Evolutionary conservation across 73 alveolate species (phyloP).

Genomic region (Paraurostyla sp.): DNA sequence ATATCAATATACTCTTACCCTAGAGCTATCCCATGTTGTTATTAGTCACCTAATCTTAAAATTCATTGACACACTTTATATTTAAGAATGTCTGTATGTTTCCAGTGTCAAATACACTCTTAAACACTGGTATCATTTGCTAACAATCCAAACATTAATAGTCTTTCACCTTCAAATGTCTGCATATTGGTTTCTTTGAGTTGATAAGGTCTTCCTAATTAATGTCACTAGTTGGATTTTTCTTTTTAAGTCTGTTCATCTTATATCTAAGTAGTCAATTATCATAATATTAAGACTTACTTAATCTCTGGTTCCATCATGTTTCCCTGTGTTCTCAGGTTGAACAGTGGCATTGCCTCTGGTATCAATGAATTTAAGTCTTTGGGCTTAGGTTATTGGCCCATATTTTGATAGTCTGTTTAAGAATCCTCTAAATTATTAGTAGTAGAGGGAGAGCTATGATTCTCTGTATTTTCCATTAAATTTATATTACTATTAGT

Average conservation of each 20-base stretch:
- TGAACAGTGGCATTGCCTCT: constrained; percentile 35
- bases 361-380: constrained; percentile 11
- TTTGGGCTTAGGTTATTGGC: neutral
- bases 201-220: neutral
- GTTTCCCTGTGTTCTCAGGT: constrained; percentile 6
- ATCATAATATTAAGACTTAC: neutral
- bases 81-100: constrained; percentile 29
- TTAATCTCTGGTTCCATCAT: constrained; percentile 52
- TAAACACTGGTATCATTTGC: neutral
- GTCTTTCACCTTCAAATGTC: constrained; percentile 26
- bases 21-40: constrained; percentile 28
- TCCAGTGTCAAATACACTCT: constrained; percentile 59
- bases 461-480: too few species aligned
- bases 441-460: too few species aligned
- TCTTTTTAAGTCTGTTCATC: constrained; percentile 35
- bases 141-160: constrained; percentile 37
- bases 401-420: too few species aligned
- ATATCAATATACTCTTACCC: neutral
- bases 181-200: neutral
- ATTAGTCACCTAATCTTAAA: neutral
- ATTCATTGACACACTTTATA: constrained; percentile 32
- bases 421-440: too few species aligned
- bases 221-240: neutral
- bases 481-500: too few species aligned
- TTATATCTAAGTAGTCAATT: constrained; percentile 1